Percentiles rank a stretch among this genome's conserved stretches.
phyloP scores from a whole-genome alignment of 495 filamentous ascomycete genomes.

The Lophiostoma macrostomum region DNA sequence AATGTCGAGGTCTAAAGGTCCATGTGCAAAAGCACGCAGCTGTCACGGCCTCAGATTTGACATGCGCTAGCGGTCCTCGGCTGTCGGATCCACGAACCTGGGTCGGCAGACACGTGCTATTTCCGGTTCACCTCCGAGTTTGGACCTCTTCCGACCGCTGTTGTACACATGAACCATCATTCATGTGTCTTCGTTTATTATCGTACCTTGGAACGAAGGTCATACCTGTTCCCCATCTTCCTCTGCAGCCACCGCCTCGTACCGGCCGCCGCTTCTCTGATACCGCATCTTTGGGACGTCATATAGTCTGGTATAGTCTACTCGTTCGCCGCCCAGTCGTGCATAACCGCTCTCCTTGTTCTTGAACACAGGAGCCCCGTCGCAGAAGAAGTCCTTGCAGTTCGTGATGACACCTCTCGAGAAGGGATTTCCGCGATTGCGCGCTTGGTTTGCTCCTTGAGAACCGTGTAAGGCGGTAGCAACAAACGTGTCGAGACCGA shows the following conservation, averaged over 20 bases:
- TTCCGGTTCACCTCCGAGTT: no score
- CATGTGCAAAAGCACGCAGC: background rate
- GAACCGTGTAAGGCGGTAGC: slow-evolving; percentile 60
- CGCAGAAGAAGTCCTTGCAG: slow-evolving; percentile 95
- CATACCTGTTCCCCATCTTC: slow-evolving; percentile 21
- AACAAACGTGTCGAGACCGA: slow-evolving; percentile 90
- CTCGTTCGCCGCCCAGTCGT: slow-evolving; percentile 69
- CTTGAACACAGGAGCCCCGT: slow-evolving; percentile 77
- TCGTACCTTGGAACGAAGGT: no score
- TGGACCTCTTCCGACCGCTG: no score
- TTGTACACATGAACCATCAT: no score
- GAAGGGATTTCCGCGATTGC: slow-evolving; percentile 70
- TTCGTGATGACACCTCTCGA: slow-evolving; percentile 77
- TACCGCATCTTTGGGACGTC: slow-evolving; percentile 65
- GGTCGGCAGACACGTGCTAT: background rate
- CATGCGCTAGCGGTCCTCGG: background rate
- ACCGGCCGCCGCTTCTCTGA: slow-evolving; percentile 27
- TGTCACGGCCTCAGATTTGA: background rate
- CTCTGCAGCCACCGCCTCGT: slow-evolving; percentile 31
- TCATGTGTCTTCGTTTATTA: no score
- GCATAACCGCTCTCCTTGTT: slow-evolving; percentile 68
- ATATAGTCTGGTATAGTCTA: slow-evolving; percentile 89
- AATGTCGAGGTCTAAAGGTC: no score
- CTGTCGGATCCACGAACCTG: slow-evolving; percentile 2
- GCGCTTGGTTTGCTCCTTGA: slow-evolving; percentile 56